Conservation (phyloP, 1,139 yeast species). For the Scheffersomyces illinoinensis region DNA sequence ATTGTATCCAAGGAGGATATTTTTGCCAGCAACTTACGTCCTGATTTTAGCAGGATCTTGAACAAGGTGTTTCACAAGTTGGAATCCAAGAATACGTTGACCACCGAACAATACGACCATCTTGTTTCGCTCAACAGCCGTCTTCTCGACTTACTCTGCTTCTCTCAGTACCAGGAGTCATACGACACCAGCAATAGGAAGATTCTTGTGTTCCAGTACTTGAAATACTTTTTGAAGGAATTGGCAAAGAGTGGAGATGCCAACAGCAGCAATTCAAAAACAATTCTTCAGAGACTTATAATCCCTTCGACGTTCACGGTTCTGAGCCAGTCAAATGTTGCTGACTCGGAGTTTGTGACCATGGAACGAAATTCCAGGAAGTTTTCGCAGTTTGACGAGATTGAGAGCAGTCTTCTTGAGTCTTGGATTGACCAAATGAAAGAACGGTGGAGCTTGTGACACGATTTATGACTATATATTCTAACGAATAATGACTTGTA, state of each 20-base stretch:
- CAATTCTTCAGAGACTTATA: constrained; percentile 29
- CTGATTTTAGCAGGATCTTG: constrained; percentile 34
- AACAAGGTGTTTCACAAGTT: constrained; percentile 38
- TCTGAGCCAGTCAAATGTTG: background rate
- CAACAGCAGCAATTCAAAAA: constrained; percentile 11
- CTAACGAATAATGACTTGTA: background rate
- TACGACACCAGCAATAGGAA: constrained; percentile 20
- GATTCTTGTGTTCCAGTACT: constrained; percentile 38
- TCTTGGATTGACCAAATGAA: constrained; percentile 47
- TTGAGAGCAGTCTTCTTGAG: constrained; percentile 43
- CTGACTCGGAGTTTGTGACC: background rate
- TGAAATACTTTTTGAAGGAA: constrained; percentile 44
- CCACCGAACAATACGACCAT: constrained; percentile 38
- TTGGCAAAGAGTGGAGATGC: constrained; percentile 22
- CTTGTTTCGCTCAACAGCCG: constrained; percentile 34
- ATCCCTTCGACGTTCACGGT: constrained; percentile 35
- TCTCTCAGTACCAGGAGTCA: constrained; percentile 16
- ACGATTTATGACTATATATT: background rate
- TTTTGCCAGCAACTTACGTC: constrained; percentile 21
- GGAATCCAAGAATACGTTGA: constrained; percentile 32
- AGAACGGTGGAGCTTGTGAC: constrained; percentile 4
- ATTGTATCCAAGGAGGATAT: constrained; percentile 23
- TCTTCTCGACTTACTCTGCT: constrained; percentile 27
- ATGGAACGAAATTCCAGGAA: constrained; percentile 1
- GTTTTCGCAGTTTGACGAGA: constrained; percentile 37